phyloP scores from a whole-genome alignment of 1,139 yeast genomes.

The Hemisphaericaspora xylanilytica region DNA sequence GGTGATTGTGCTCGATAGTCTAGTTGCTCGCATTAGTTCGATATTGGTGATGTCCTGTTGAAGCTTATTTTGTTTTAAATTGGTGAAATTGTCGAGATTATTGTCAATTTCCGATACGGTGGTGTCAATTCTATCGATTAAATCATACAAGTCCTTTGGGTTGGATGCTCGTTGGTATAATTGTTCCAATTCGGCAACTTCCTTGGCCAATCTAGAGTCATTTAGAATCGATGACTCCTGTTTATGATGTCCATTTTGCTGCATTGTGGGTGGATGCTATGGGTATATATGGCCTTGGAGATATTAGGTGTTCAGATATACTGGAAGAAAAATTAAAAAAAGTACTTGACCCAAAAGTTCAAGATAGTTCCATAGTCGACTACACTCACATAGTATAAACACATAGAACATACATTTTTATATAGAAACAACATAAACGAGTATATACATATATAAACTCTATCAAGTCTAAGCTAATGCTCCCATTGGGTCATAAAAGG shows the following conservation, averaged over 20 bases:
- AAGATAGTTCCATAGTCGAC: too few species aligned
- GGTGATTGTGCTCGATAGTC: constrained; percentile 34
- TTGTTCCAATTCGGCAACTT: constrained; percentile 8
- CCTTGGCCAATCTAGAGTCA: constrained; percentile 8
- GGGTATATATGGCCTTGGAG: too few species aligned
- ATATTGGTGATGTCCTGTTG: constrained; percentile 37
- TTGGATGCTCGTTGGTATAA: constrained; percentile 12
- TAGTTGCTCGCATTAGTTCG: constrained; percentile 40
- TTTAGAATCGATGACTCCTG: constrained; percentile 4
- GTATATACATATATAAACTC: neutral
- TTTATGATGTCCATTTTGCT: neutral
- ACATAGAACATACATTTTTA: too few species aligned
- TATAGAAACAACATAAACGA: too few species aligned
- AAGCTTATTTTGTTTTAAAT: constrained; percentile 28
- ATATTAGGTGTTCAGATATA: too few species aligned
- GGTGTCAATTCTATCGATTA: constrained; percentile 17
- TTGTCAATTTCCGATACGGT: constrained; percentile 14
- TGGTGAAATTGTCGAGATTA: constrained; percentile 26
- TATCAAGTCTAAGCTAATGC: constrained; percentile 67
- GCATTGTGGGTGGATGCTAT: too few species aligned
- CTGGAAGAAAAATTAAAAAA: too few species aligned
- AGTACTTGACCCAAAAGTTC: too few species aligned
- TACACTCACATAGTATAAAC: too few species aligned
- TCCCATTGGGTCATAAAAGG: constrained; percentile 88
- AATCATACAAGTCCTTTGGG: constrained; percentile 15